phyloP scores from a whole-genome alignment of 495 filamentous ascomycete genomes.

The Paragyromitra xinjiangensis region DNA sequence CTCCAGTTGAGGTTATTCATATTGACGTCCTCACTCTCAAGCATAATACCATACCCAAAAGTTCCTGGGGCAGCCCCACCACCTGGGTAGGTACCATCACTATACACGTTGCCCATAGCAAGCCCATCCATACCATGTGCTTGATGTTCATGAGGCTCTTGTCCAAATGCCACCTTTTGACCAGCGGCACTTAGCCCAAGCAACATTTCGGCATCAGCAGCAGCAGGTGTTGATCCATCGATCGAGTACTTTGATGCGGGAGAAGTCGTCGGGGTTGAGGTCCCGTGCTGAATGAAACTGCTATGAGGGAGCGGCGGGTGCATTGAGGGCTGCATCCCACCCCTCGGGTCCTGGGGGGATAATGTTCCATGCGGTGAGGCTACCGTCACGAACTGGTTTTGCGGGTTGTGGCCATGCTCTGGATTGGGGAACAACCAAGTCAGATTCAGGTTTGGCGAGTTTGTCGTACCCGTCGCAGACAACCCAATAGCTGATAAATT shows the following conservation, averaged over 20 bases:
- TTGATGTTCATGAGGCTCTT: constrained; percentile 35
- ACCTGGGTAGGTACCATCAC: constrained; percentile 32
- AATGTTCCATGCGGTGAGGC: constrained; percentile 27
- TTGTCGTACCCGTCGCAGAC: constrained; percentile 81
- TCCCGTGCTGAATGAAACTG: constrained; percentile 28
- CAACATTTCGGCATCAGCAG: constrained; percentile 47
- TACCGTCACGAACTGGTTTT: constrained; percentile 23
- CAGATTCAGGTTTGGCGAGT: constrained; percentile 80
- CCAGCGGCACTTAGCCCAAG: constrained; percentile 37
- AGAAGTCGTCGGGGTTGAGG: constrained; percentile 25
- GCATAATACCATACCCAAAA: constrained; percentile 48
- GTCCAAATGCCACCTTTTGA: constrained; percentile 32
- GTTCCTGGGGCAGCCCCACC: constrained; percentile 13
- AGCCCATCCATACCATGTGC: constrained; percentile 40
- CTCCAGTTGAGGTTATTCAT: constrained; percentile 40
- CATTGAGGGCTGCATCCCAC: constrained; percentile 36
- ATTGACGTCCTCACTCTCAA: constrained; percentile 51
- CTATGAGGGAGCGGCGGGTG: constrained; percentile 34
- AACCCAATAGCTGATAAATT: constrained; percentile 71
- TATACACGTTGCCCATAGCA: constrained; percentile 34
- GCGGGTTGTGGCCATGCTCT: constrained; percentile 21
- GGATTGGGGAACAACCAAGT: constrained; percentile 59
- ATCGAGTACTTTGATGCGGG: constrained; percentile 38
- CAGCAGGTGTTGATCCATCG: constrained; percentile 35
- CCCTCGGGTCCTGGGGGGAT: constrained; percentile 28